A percentile compares a stretch with the other conserved stretches of the same genome.
Conservation (phyloP, 805 yeast species). For the Starmerella potacharoeniae region DNA sequence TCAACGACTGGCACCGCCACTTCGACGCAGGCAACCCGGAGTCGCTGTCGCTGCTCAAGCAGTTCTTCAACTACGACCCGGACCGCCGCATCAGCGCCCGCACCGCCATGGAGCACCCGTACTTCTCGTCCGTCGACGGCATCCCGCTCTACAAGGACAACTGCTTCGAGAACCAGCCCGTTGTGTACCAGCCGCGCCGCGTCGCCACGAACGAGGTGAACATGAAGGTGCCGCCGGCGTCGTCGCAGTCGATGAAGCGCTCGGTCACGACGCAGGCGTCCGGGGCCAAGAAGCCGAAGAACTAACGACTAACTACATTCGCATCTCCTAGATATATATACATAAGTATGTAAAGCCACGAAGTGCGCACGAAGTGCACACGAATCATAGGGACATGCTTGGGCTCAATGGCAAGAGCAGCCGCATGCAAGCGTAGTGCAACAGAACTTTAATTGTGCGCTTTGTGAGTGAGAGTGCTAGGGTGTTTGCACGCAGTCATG, state of each 20-base stretch:
- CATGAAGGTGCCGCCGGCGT: slow-evolving; percentile 15
- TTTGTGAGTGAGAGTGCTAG: too few species aligned
- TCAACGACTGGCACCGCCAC: slow-evolving; percentile 76
- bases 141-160: slow-evolving; percentile 42
- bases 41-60: slow-evolving; percentile 54
- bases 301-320: not conserved
- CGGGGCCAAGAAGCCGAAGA: slow-evolving; percentile 1
- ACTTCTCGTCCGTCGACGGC: slow-evolving; percentile 45
- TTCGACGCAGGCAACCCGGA: slow-evolving; percentile 63
- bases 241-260: slow-evolving; percentile 4
- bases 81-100: slow-evolving; percentile 64
- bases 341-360: not conserved
- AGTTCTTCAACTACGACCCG: slow-evolving; percentile 75
- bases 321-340: not conserved
- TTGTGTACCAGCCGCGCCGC: slow-evolving; percentile 74
- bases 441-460: too few species aligned
- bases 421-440: too few species aligned
- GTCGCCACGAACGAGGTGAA: slow-evolving; percentile 32
- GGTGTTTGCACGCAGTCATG: too few species aligned
- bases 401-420: too few species aligned
- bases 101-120: slow-evolving; percentile 63
- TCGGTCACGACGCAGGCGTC: not conserved
- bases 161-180: slow-evolving; percentile 64
- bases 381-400: too few species aligned
- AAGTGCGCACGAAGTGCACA: too few species aligned